Base-by-base conservation (phyloP, 139 green algal genomes). In the Coelastrella sp. region DNA sequence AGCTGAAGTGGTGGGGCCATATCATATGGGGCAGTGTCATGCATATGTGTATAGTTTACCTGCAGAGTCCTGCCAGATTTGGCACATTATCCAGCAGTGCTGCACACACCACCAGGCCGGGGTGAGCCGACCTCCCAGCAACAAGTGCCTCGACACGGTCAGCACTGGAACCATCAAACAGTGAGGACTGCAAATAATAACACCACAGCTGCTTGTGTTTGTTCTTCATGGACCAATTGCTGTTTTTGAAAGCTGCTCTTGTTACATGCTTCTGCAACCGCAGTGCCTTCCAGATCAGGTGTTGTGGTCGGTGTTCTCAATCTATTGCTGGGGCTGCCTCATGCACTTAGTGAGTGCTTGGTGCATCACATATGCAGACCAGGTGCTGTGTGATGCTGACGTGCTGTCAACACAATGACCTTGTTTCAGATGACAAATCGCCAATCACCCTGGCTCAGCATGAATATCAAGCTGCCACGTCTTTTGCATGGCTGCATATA, bases 31-130 rank as follows among this genome's bases (percentile, higher is more conserved):
- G 32, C 14, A 77, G 7, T 47, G 3, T n/a, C 17, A 23, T n/a
- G n/a, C 2, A 20, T 47, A 5, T 7, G n/a, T 60, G 23, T 5
- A 65, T 6, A 47, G 10, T 85, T 4, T 79, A 95, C 93, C 93
- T 94, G 93, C 93, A 95, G 78, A 95, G 86, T 1, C 97, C 97
- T 4, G 96, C 97, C 66, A 99, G 91, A 91, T 99, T 99, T 71
- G 97, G 97, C 8, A 97, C 80, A 58, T 96, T 96, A 79, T 95
- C 94, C 47, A 99, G 88, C 64, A 99, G 92, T 23, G 92, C 96
- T 56, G 96, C 97, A 16, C 98, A 97, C 80, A 99, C 93, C 8
- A 99, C 94, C 13, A 98, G 85, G 32, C 92, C 91, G 83, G 96
- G 94, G 14, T 91, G 73, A 8, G 60, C 11, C 47, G 65, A 19